Evolutionary conservation across 1,284 basidiomycete species (phyloP).

Genomic region (Ceratobasidium sp.): DNA sequence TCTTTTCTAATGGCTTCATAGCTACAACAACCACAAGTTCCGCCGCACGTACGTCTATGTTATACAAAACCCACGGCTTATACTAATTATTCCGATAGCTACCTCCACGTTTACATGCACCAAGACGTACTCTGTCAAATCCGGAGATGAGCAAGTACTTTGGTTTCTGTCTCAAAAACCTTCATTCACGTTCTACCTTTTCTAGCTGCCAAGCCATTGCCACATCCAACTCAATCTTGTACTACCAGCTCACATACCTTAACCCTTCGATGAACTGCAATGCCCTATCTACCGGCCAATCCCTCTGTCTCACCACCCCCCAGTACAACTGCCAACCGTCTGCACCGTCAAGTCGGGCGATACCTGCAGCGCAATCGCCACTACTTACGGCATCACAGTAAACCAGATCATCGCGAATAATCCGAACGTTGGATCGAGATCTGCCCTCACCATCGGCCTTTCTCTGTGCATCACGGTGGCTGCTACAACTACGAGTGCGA

Average conservation of each 20-base stretch:
- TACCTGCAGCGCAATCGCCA: neutral
- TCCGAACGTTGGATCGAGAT: conserved; percentile 9
- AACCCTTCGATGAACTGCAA: conserved; percentile 6
- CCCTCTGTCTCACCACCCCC: neutral
- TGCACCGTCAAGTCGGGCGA: conserved; percentile 2
- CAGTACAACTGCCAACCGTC: conserved; percentile 8
- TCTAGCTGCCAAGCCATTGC: conserved; percentile 10
- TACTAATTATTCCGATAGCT: neutral
- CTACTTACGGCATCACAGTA: neutral
- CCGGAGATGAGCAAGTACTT: conserved; percentile 9
- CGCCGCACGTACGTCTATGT: neutral
- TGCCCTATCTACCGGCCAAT: conserved; percentile 9
- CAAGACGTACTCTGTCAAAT: conserved; percentile 6
- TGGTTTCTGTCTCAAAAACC: neutral
- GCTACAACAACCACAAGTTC: neutral
- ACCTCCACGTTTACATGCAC: conserved; percentile 3
- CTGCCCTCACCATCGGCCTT: neutral
- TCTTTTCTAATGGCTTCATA: neutral
- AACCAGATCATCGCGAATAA: conserved; percentile 4
- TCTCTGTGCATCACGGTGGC: neutral
- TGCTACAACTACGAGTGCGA: neutral
- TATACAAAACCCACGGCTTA: neutral
- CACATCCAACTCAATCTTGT: conserved; percentile 5
- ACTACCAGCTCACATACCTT: conserved; percentile 14
- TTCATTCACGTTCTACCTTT: no score